These are phyloP conservation scores for Metarhizium guizhouense DNA, from an alignment of 2,329 filamentous ascomycete species.

Conservation along the genomic window DNA sequence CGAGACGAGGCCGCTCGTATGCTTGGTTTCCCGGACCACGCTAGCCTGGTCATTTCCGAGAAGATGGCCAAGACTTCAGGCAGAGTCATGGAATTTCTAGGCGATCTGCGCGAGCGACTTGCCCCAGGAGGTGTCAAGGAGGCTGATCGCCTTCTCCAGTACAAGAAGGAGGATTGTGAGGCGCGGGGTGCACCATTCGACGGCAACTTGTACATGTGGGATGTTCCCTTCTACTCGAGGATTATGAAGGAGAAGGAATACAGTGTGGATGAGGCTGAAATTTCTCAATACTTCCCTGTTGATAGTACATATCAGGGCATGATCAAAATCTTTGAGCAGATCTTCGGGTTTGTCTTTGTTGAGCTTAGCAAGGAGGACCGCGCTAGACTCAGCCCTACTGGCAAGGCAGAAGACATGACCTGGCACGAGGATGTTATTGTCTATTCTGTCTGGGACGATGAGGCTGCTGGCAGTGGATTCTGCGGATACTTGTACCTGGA, in stretches of 20 bases:
- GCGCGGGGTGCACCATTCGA: constrained; percentile 50
- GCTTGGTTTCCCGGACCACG: constrained; percentile 69
- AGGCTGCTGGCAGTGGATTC: constrained; percentile 60
- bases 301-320: constrained; percentile 65
- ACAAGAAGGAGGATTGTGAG: constrained; percentile 64
- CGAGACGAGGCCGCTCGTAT: constrained; percentile 71
- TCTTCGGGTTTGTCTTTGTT: constrained; percentile 73
- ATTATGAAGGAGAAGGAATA: constrained; percentile 75
- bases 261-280: constrained; percentile 68
- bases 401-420: constrained; percentile 60
- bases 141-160: constrained; percentile 56
- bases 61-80: constrained; percentile 78
- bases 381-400: constrained; percentile 53
- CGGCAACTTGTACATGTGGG: constrained; percentile 74
- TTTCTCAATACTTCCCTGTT: constrained; percentile 78
- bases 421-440: constrained; percentile 81
- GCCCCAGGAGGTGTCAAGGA: constrained; percentile 63
- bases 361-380: constrained; percentile 61
- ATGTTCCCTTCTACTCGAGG: constrained; percentile 70
- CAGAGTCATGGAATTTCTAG: constrained; percentile 64
- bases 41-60: constrained; percentile 65
- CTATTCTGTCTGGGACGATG: constrained; percentile 76
- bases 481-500: constrained; percentile 79
- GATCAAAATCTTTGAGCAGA: constrained; percentile 74
- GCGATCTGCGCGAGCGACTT: constrained; percentile 58